Conservation (phyloP, 257 asterid species). For the Fraxinus americana region DNA sequence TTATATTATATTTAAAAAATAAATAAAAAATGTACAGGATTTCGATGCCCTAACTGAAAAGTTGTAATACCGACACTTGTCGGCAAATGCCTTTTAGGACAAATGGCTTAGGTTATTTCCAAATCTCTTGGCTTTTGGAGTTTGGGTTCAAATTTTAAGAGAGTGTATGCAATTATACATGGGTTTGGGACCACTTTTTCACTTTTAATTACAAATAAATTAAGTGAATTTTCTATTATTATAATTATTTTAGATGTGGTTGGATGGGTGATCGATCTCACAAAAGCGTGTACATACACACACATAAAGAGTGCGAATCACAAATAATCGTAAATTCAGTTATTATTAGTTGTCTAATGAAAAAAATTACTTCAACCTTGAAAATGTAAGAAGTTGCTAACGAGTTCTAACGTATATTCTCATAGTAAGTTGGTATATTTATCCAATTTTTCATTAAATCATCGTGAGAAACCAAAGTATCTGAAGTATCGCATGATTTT, state of each 20-base stretch:
- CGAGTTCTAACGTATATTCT: no score
- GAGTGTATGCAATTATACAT: background rate
- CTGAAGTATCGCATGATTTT: no score
- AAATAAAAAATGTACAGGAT: background rate
- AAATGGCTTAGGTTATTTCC: background rate
- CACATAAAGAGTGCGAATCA: background rate
- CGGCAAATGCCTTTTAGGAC: background rate
- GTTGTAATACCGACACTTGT: conserved; percentile 12
- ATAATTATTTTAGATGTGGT: background rate
- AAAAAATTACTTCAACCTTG: no score
- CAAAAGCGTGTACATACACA: background rate
- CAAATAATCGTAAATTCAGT: background rate
- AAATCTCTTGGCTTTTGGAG: background rate
- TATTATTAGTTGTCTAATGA: no score
- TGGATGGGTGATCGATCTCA: background rate
- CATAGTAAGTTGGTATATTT: no score
- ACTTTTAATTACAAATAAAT: background rate
- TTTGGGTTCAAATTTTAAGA: conserved; percentile 4
- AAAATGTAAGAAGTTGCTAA: no score
- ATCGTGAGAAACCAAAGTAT: no score
- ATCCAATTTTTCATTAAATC: no score
- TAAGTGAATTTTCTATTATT: background rate
- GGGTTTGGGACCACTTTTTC: background rate
- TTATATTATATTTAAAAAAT: background rate
- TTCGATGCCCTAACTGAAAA: conserved; percentile 1